These are phyloP conservation scores for Aspergillus haitiensis DNA, from an alignment of 495 filamentous ascomycete genomes.

Conservation along the genomic window DNA sequence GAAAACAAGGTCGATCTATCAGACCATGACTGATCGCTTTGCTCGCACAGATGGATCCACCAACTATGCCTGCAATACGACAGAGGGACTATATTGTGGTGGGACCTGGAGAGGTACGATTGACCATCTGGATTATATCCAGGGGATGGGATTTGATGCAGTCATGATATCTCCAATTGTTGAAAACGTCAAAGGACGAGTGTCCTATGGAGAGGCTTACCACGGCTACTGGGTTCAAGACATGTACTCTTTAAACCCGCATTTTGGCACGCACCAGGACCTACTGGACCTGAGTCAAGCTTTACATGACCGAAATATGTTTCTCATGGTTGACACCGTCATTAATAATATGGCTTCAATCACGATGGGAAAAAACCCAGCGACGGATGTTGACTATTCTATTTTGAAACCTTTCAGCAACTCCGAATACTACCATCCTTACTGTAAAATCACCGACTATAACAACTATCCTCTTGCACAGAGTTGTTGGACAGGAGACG, in stretches of 20 bases:
- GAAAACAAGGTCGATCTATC: slow-evolving; percentile 68
- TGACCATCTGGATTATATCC: slow-evolving; percentile 57
- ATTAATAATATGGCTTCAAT: slow-evolving; percentile 70
- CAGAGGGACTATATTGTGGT: slow-evolving; percentile 64
- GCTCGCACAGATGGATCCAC: slow-evolving; percentile 64
- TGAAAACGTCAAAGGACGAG: slow-evolving; percentile 53
- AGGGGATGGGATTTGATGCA: slow-evolving; percentile 78
- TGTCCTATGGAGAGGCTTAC: slow-evolving; percentile 58
- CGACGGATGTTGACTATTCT: slow-evolving; percentile 59
- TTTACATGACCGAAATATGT: slow-evolving; percentile 63
- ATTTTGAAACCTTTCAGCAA: slow-evolving; percentile 65
- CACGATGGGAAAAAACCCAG: slow-evolving; percentile 51
- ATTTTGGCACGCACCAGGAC: slow-evolving; percentile 66
- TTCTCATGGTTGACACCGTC: slow-evolving; percentile 76
- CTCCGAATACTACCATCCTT: slow-evolving; percentile 61
- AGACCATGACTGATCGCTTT: slow-evolving; percentile 75
- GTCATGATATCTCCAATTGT: slow-evolving; percentile 81
- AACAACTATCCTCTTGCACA: slow-evolving; percentile 51
- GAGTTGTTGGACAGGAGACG: slow-evolving; percentile 62
- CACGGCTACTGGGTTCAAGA: slow-evolving; percentile 77
- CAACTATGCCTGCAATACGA: slow-evolving; percentile 47
- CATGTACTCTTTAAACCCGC: slow-evolving; percentile 62
- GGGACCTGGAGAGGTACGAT: slow-evolving; percentile 74
- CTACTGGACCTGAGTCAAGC: slow-evolving; percentile 60
- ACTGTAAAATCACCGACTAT: slow-evolving; percentile 65